A percentile compares a stretch with the other conserved stretches of the same genome.
phyloP scores from a whole-genome alignment of 2,329 filamentous ascomycete genomes.

The Cercospora citrullina region DNA sequence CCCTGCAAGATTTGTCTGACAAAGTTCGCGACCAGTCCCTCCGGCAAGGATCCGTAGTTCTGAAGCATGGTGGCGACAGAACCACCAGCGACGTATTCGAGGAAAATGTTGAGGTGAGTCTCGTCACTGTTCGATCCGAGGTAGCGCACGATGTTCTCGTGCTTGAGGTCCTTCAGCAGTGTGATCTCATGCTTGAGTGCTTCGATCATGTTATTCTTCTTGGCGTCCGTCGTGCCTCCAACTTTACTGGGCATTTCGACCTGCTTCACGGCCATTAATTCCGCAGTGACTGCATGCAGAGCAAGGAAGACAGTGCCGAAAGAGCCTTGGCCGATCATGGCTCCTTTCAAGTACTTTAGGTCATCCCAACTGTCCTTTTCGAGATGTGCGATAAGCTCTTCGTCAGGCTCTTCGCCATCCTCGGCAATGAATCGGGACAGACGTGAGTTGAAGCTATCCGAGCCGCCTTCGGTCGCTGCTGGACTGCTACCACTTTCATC shows the following conservation, averaged over 20 bases:
- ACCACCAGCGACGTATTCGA: conserved; percentile 96
- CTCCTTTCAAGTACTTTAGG: conserved; percentile 99
- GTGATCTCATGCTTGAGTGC: conserved; percentile 96
- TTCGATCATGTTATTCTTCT: conserved; percentile 98
- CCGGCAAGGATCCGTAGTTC: conserved; percentile 92
- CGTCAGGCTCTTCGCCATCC: conserved; percentile 88
- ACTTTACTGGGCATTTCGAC: conserved; percentile 85
- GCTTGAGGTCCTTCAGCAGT: conserved; percentile 87
- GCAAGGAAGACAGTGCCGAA: conserved; percentile 96
- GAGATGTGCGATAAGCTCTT: conserved; percentile 85
- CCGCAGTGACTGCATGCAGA: conserved; percentile 91
- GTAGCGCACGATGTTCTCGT: conserved; percentile 97
- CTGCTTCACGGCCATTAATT: conserved; percentile 97
- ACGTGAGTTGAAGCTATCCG: conserved; percentile 75
- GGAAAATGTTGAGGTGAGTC: conserved; percentile 96
- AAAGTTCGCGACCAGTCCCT: conserved; percentile 93
- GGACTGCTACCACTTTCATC: conserved; percentile 73
- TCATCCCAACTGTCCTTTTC: conserved; percentile 93
- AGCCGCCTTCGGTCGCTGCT: conserved; percentile 49
- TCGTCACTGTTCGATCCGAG: conserved; percentile 90
- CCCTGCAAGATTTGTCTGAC: conserved; percentile 93
- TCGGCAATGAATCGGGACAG: conserved; percentile 82
- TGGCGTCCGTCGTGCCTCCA: conserved; percentile 75
- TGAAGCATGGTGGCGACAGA: conserved; percentile 98
- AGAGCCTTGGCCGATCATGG: conserved; percentile 92